Percentiles rank a stretch among this genome's conserved stretches.
Conservation (phyloP, 257 asterid genomes). For the Misopates orontium region DNA sequence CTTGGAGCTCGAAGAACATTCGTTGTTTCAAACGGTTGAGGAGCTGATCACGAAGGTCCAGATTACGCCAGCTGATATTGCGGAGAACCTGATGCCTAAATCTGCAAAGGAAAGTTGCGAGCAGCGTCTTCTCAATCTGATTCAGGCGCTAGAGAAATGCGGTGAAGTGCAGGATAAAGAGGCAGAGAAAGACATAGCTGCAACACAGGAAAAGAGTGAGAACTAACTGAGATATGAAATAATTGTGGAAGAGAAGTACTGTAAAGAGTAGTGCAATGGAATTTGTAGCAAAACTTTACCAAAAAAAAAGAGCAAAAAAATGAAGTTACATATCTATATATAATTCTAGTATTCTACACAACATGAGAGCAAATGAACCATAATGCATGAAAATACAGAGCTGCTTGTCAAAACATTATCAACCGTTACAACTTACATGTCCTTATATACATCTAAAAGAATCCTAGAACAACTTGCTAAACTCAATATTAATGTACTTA, state of each 20-base stretch:
- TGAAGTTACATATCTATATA: no score
- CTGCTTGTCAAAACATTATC: no score
- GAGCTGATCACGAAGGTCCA: conserved; percentile 14
- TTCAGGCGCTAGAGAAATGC: conserved; percentile 1
- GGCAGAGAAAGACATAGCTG: conserved; percentile 4
- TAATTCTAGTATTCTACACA: no score
- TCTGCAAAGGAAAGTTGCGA: conserved; percentile 8
- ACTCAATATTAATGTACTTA: no score
- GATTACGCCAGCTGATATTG: conserved; percentile 25
- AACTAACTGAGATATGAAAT: neutral
- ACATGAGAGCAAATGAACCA: no score
- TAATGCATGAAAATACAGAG: neutral
- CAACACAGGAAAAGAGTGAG: neutral
- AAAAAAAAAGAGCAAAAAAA: no score
- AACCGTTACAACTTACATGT: no score
- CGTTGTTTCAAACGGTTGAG: neutral
- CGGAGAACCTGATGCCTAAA: conserved; percentile 19
- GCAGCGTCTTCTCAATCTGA: conserved; percentile 10
- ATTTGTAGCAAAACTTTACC: neutral
- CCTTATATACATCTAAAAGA: no score
- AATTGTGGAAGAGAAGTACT: neutral
- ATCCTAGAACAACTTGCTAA: no score
- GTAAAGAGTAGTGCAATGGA: neutral
- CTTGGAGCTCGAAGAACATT: conserved; percentile 18
- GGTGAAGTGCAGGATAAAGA: conserved; percentile 15